phyloP scores from a whole-genome alignment of 2,329 filamentous ascomycete genomes.

The Herpotrichia juniperi region DNA sequence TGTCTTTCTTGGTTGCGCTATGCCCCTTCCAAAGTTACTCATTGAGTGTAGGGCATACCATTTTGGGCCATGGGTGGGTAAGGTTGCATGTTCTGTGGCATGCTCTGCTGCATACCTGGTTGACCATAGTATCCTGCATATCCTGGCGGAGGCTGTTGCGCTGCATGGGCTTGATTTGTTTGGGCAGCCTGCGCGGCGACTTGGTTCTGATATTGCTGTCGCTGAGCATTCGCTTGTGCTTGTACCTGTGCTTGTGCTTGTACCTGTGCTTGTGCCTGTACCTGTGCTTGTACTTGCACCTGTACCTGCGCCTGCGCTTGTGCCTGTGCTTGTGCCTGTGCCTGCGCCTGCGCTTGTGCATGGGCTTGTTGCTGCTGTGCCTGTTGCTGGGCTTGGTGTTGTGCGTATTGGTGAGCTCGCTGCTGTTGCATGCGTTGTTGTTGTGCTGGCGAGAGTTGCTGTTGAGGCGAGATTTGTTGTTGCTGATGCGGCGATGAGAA shows the following conservation, averaged over 20 bases:
- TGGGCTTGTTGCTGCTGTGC: no score
- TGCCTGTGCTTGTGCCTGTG: no score
- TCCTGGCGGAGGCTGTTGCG: neutral
- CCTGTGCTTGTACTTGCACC: no score
- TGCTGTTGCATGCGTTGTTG: no score
- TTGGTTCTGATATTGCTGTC: neutral
- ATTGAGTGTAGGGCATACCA: neutral
- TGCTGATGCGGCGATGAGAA: no score
- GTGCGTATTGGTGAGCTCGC: no score
- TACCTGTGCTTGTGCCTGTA: no score
- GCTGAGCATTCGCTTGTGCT: neutral
- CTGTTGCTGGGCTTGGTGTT: no score
- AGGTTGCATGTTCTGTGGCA: neutral
- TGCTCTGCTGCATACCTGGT: slow-evolving; percentile 1
- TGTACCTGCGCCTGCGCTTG: no score
- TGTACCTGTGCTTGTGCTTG: no score
- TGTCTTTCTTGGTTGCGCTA: neutral
- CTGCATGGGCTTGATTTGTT: neutral
- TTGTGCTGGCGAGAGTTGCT: no score
- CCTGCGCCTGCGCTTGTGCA: no score
- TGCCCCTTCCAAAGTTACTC: neutral
- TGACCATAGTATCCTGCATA: neutral
- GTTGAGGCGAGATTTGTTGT: neutral
- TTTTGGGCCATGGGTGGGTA: neutral
- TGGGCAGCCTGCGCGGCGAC: neutral